Evolutionary conservation across 2,329 filamentous ascomycete genomes (phyloP), one percentile per base, ranked within the genome.

Genomic region (Hypocrella siamensis): DNA sequence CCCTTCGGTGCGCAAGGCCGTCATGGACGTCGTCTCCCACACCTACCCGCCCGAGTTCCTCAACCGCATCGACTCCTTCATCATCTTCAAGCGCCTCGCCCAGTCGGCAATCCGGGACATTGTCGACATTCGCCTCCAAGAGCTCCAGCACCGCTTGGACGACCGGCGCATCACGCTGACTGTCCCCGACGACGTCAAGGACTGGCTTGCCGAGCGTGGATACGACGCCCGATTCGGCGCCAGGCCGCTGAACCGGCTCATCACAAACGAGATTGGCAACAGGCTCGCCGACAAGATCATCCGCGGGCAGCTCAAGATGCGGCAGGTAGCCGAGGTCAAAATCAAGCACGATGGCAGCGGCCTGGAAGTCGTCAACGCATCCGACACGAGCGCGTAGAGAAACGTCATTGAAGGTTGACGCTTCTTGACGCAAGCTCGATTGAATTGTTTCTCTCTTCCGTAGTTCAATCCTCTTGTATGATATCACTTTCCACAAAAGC

Each of bases 41-140:
- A 64, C 60, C 31, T 78, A 94, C 50, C 75, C 88, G 5, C 90
- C 90, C 3, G 90, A 96, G 52, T 98, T 96, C 64, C 69, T 96
- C 40, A 96, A 98, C 59, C 74, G 90, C 15, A 84, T 96, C 39
- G 88, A 96, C 54, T 88, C 92, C 38, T 94, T 96, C 60, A 94
- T 96, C 52, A 63, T 96, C 48, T 96, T 96, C 66, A 88, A 86
- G 57, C 73, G 88, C 7, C 69, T 96, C 3, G 82, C 83, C 1
- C 68, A 67, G 19, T 62, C 67, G 14, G 86, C 88, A 12, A 67
- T 96, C 35, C 70, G 84, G 19, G 86, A 93, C 47, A 96, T 96
- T 40, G 85, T 94, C 30, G 84, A 96, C 47, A 94, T 96, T 40
- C 74, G 90, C 19, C 65, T 96, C 30, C 70, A 67, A 38, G 90